phyloP scores from a whole-genome alignment of 2,329 filamentous ascomycete genomes.

The Fusarium illudens region DNA sequence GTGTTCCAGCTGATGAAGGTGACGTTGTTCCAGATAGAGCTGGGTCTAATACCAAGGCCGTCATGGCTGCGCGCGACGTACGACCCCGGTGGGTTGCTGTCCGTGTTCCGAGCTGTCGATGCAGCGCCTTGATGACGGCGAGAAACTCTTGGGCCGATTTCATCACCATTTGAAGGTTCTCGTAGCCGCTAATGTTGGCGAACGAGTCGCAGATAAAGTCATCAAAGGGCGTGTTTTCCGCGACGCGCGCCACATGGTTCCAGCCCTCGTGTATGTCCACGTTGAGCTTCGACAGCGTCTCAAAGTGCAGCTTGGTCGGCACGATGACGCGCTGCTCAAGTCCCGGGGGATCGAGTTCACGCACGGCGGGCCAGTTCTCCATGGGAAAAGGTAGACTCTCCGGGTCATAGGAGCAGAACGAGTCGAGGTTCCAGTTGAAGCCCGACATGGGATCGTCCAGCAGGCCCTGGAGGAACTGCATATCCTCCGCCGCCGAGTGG shows the following conservation, averaged over 20 bases:
- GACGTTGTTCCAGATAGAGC: slow-evolving; percentile 1
- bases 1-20: neutral
- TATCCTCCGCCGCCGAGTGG: neutral
- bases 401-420: slow-evolving; percentile 15
- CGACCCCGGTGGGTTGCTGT: slow-evolving; percentile 5
- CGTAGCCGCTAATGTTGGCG: slow-evolving; percentile 25
- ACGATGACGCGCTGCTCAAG: slow-evolving; percentile 12
- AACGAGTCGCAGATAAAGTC: slow-evolving; percentile 27
- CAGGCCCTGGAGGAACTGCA: slow-evolving; percentile 30
- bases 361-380: slow-evolving; percentile 31
- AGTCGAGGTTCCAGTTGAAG: slow-evolving; percentile 27
- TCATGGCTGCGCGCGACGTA: slow-evolving; percentile 7
- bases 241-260: slow-evolving; percentile 13
- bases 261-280: slow-evolving; percentile 32
- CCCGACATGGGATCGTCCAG: slow-evolving; percentile 15
- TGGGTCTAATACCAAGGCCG: slow-evolving; percentile 7
- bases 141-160: slow-evolving; percentile 40
- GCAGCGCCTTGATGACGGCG: slow-evolving; percentile 35
- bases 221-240: slow-evolving; percentile 3
- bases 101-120: slow-evolving; percentile 34
- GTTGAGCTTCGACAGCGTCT: slow-evolving; percentile 36
- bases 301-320: slow-evolving; percentile 26
- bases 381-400: slow-evolving; percentile 29
- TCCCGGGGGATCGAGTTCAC: slow-evolving; percentile 10
- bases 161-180: slow-evolving; percentile 34